Evolutionary conservation across 2,329 filamentous ascomycete genomes (phyloP), one percentile per base, ranked within the genome.

Genomic region (Phialemonium atrogriseum): DNA sequence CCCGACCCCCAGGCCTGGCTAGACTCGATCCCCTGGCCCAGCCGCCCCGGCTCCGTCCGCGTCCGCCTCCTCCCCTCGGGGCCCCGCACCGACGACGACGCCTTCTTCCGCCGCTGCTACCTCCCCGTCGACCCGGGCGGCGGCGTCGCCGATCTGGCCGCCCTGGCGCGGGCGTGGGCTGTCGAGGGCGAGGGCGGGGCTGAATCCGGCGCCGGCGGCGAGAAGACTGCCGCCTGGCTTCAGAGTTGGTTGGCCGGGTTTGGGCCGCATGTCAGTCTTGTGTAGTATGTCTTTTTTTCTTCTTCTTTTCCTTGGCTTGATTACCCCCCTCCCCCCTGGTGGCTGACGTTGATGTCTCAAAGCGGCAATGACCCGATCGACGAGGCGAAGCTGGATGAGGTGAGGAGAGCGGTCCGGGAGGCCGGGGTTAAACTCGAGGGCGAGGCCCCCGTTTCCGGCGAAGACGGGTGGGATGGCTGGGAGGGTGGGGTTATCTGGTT

Each of bases 181-280:
- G 47, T 51, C 3, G 27, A 40, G 17, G 46, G 38, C 1, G 45
- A 45, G 24, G 40, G 38, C 1, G 35, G 19, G 8, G 36, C 34
- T 14, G 35, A 25, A n/a, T n/a, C n/a, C n/a, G n/a, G n/a, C n/a
- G n/a, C n/a, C 6, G 32, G 14, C 5, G 30, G 35, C n/a, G n/a
- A 16, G 10, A 41, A 40, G 40, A 50, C 48, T 11, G 18, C 41
- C 19, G 25, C 33, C 33, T 52, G 49, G 52, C 27, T 54, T 29
- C 30, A 34, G 4, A 34, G 39, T 30, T 55, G 52, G 52, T 33
- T 29, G 12, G 17, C 21, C 32, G 44, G 37, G 6, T 55, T 43
- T 36, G 51, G 48, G 20, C 50, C 51, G 16, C 52, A 55, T 39
- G 41, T 54, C 16, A 54, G 51, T 32, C 33, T 55, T 40, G 44